Conservation (phyloP, 2,329 filamentous ascomycete genomes). For the Exserohilum turcica region DNA sequence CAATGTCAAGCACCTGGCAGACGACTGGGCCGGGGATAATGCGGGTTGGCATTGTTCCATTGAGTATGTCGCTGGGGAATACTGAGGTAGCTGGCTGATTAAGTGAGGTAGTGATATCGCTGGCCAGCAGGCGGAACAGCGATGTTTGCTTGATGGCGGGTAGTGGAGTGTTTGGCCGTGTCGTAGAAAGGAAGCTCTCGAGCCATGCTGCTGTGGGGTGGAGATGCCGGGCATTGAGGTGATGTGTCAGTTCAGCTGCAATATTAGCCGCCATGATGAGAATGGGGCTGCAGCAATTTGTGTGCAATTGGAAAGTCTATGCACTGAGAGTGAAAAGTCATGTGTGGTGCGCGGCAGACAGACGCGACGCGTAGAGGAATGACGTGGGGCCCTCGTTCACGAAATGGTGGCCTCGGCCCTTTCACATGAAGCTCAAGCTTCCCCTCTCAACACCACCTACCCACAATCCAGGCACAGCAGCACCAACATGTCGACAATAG, state of each 20-base stretch:
- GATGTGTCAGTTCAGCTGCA: conserved; percentile 51
- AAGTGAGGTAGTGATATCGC: conserved; percentile 72
- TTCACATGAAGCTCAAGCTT: conserved; percentile 14
- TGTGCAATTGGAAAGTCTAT: not conserved
- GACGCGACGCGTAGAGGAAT: conserved; percentile 32
- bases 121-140: conserved; percentile 76
- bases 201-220: conserved; percentile 67
- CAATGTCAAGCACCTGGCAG: conserved; percentile 83
- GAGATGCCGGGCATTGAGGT: conserved; percentile 62
- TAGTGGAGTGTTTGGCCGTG: conserved; percentile 63
- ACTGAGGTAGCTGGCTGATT: conserved; percentile 48
- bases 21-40: conserved; percentile 66
- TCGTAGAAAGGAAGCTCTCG: conserved; percentile 62
- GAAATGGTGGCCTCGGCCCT: conserved; percentile 24
- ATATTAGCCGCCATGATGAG: conserved; percentile 37
- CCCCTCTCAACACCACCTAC: not conserved
- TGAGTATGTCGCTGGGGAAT: conserved; percentile 64
- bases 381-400: conserved; percentile 26
- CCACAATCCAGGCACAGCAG: not conserved
- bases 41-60: conserved; percentile 61
- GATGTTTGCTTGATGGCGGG: conserved; percentile 78
- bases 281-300: conserved; percentile 3
- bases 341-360: conserved; percentile 2
- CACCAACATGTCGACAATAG: conserved; percentile 61
- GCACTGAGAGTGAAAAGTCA: not conserved